Evolutionary conservation across 306 rosid species (phyloP).

Genomic region (Hippophae gyantsensis): DNA sequence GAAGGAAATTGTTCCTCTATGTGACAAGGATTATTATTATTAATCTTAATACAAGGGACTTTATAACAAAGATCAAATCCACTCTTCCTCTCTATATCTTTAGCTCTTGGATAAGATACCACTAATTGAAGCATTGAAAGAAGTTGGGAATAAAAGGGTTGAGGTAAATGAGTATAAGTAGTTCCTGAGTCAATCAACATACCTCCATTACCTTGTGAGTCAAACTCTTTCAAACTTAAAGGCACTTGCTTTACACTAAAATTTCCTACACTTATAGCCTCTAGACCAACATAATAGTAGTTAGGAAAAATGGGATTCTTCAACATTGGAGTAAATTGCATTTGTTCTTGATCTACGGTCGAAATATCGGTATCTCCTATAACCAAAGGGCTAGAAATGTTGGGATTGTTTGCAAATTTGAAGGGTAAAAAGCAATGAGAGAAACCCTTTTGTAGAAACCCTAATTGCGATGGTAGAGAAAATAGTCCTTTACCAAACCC

Average conservation of each 20-base stretch:
- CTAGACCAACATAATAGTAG: constrained; percentile 40
- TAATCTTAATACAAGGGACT: constrained; percentile 20
- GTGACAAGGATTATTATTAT: not conserved
- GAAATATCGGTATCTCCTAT: constrained; percentile 34
- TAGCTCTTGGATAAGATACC: constrained; percentile 35
- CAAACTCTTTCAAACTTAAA: constrained; percentile 33
- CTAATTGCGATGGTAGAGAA: constrained; percentile 45
- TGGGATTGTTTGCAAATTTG: constrained; percentile 50
- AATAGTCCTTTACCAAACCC: constrained; percentile 48
- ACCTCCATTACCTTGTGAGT: constrained; percentile 42
- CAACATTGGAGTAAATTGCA: constrained; percentile 44
- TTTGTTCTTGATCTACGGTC: constrained; percentile 24
- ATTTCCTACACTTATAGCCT: constrained; percentile 29
- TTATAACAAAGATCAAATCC: constrained; percentile 45
- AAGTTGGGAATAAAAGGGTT: constrained; percentile 39
- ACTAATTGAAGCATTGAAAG: constrained; percentile 26
- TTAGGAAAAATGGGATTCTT: constrained; percentile 38
- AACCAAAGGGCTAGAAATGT: constrained; percentile 40
- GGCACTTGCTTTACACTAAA: constrained; percentile 20
- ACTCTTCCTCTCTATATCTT: constrained; percentile 25
- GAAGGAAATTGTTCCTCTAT: constrained; percentile 24
- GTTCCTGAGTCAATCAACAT: constrained; percentile 50
- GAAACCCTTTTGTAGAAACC: constrained; percentile 36
- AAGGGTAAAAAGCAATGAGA: constrained; percentile 48
- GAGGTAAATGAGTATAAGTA: constrained; percentile 48